These are phyloP conservation scores for Platanus orientalis DNA, from an alignment of 164 flowering plant genomes.

Conservation along the genomic window DNA sequence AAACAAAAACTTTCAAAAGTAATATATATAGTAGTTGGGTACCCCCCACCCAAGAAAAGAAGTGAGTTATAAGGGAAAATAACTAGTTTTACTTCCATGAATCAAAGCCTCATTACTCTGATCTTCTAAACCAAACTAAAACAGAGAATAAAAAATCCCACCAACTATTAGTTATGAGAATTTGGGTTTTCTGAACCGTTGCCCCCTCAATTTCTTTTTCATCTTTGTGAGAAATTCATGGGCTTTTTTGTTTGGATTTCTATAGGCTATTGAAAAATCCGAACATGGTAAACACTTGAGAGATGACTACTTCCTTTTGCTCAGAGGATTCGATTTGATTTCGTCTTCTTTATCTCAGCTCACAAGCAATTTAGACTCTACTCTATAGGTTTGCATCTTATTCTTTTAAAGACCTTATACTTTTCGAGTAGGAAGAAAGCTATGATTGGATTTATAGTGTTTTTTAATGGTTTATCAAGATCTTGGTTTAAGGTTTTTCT, in stretches of 20 bases:
- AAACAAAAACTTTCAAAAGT: no score
- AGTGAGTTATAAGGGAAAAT: no score
- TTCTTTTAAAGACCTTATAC: no score
- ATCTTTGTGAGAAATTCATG: background rate
- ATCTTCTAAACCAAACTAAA: no score
- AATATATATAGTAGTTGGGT: no score
- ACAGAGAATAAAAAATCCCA: no score
- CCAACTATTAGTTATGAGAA: slow-evolving; percentile 19
- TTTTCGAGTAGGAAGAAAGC: no score
- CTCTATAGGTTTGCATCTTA: slow-evolving; percentile 82
- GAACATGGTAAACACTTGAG: slow-evolving; percentile 29
- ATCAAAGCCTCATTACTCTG: no score
- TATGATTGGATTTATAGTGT: no score
- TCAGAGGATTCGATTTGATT: slow-evolving; percentile 85
- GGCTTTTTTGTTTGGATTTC: background rate
- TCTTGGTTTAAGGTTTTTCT: no score
- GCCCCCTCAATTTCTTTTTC: background rate
- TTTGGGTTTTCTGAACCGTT: background rate
- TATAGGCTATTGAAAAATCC: slow-evolving; percentile 29
- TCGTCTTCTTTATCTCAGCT: slow-evolving; percentile 66
- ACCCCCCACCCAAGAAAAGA: slow-evolving; percentile 5
- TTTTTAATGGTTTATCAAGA: no score
- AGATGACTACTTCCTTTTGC: slow-evolving; percentile 74
- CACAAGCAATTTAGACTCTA: slow-evolving; percentile 55
- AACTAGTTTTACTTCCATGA: no score